Evolutionary conservation across 1,284 basidiomycete species (phyloP), one percentile per base, ranked within the genome.

Genomic region (Cutaneotrichosporon spelunceum): DNA sequence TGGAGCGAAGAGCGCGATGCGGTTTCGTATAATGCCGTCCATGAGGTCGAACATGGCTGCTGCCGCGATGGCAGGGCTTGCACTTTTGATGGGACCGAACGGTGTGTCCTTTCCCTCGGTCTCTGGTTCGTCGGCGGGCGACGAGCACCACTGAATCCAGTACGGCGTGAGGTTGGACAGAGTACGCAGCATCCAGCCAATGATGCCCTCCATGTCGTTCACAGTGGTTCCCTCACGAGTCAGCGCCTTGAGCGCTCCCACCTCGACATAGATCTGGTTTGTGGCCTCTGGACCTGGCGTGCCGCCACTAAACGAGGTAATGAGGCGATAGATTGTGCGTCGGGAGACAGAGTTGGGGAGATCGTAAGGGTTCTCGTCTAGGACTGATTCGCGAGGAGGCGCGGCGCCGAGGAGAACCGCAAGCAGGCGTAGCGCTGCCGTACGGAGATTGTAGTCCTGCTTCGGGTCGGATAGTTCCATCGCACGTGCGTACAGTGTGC

Each of bases 1-100:
- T 4, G 71, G 54, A 6, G 74, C 66, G 66, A 79, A 77, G 2
- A 79, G 68, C 26, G 72, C 61, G n/a, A 72, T 56, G 53, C 74
- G 74, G 58, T 70, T 56, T 47, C 67, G 59, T 27, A 78, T 45
- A 53, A 79, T 74, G 10, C 67, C 54, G 1, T 65, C 53, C 23
- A 74, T 55, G 39, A 78, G 70, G 21, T 73, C 70, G 56, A 76
- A 72, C 49, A 78, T 68, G 36, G 70, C 60, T 0, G 67, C 60
- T 1, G 65, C 68, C 0, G 69, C 63, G 11, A 71, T 70, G 10
- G 70, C 66, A 0, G 73, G 68, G 1, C 62, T 64, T 0, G 69
- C 67, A 4, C 64, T 62, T 36, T 64, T 65, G 58, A 73, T 71
- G 4, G 66, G 70, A 6, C 67, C 70, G 47, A 71, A 71, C 0